Conservation (phyloP, 306 rosid species). For the Parietaria judaica region DNA sequence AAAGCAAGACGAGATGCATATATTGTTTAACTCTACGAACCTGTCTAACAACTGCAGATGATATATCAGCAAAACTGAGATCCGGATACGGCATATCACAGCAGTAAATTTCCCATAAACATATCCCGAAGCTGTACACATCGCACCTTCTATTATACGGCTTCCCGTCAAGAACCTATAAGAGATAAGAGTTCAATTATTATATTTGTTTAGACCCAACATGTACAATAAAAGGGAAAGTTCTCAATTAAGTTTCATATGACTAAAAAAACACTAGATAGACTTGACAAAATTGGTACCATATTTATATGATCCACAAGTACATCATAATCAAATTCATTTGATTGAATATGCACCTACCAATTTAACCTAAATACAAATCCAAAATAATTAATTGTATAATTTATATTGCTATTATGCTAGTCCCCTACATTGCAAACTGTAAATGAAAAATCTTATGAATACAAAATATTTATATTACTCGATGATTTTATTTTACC, state of each 20-base stretch:
- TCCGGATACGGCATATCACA: constrained; percentile 68
- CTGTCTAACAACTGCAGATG: constrained; percentile 58
- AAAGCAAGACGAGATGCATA: too few relatives aligned
- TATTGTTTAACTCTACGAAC: constrained; percentile 19
- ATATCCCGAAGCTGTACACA: constrained; percentile 73
- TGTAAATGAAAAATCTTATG: too few relatives aligned
- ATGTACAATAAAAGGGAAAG: neutral
- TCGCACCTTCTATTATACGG: constrained; percentile 71
- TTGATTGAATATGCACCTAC: too few relatives aligned
- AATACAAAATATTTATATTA: too few relatives aligned
- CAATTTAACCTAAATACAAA: too few relatives aligned
- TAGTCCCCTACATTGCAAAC: too few relatives aligned
- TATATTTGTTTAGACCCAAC: neutral
- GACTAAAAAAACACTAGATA: neutral
- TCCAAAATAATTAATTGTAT: too few relatives aligned
- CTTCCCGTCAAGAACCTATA: constrained; percentile 65
- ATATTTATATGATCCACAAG: too few relatives aligned
- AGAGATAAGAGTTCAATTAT: neutral
- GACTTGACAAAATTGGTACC: neutral
- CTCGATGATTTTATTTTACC: constrained; percentile 24
- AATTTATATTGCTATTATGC: too few relatives aligned
- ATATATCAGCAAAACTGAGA: constrained; percentile 60
- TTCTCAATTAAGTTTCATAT: neutral
- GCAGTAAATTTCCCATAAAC: constrained; percentile 68
- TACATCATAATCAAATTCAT: too few relatives aligned